phyloP scores from a whole-genome alignment of 371 early-diverging fungal genomes.

The Saksenaea oblongispora region DNA sequence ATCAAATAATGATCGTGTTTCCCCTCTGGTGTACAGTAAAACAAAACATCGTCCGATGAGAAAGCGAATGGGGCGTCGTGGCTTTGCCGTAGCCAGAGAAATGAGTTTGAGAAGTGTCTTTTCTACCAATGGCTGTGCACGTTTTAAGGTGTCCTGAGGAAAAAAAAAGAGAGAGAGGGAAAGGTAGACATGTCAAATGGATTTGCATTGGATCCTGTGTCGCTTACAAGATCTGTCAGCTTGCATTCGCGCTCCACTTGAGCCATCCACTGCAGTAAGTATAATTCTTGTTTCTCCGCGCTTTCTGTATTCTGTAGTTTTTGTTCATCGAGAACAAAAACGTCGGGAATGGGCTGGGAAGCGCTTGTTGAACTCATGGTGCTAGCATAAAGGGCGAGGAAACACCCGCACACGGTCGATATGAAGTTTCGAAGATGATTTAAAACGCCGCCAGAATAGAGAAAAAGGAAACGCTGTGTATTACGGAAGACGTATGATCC shows the following conservation, averaged over 20 bases:
- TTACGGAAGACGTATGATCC: too few species aligned
- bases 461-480: too few species aligned
- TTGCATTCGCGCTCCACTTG: slow-evolving; percentile 70
- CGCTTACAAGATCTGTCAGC: slow-evolving; percentile 48
- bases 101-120: slow-evolving; percentile 67
- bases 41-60: slow-evolving; percentile 78
- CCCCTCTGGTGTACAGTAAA: slow-evolving; percentile 71
- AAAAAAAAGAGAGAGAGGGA: neutral
- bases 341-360: slow-evolving; percentile 34
- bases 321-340: slow-evolving; percentile 63
- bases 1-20: slow-evolving; percentile 75
- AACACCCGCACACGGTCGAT: neutral
- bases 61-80: slow-evolving; percentile 76
- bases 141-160: slow-evolving; percentile 60
- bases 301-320: slow-evolving; percentile 59
- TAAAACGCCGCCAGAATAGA: neutral
- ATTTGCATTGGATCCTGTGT: neutral
- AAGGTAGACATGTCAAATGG: neutral
- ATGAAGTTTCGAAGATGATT: neutral
- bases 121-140: slow-evolving; percentile 70
- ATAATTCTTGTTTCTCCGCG: slow-evolving; percentile 75
- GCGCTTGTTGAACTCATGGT: slow-evolving; percentile 2
- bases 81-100: slow-evolving; percentile 66
- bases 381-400: neutral
- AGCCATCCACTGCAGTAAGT: slow-evolving; percentile 80